Conservation (phyloP, 495 filamentous ascomycete genomes). For the Xylaria flabelliformis region DNA sequence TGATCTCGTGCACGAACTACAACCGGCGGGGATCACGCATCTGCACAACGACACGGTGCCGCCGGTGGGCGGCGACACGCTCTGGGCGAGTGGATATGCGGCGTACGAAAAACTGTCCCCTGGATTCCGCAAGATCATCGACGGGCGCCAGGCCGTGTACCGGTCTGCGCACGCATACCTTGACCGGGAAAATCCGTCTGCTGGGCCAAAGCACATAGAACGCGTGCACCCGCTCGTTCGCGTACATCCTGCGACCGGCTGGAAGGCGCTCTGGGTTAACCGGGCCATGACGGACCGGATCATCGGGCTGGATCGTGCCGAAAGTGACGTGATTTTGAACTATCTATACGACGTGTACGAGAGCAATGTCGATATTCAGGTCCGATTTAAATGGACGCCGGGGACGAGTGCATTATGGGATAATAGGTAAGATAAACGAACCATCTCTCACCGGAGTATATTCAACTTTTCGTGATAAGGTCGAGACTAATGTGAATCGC, state of each 20-base stretch:
- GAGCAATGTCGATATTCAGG: slow-evolving; percentile 70
- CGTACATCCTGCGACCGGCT: slow-evolving; percentile 73
- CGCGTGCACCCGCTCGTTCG: slow-evolving; percentile 72
- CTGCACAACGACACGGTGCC: slow-evolving; percentile 73
- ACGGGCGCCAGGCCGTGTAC: slow-evolving; percentile 71
- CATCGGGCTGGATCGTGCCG: slow-evolving; percentile 68
- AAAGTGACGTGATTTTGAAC: slow-evolving; percentile 71
- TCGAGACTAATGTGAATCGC: slow-evolving; percentile 12
- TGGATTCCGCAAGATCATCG: slow-evolving; percentile 71
- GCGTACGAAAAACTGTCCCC: slow-evolving; percentile 77
- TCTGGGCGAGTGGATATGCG: slow-evolving; percentile 73
- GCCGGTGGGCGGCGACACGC: slow-evolving; percentile 69
- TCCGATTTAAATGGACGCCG: slow-evolving; percentile 70
- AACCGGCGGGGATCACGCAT: slow-evolving; percentile 74
- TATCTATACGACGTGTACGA: slow-evolving; percentile 71
- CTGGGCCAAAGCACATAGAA: slow-evolving; percentile 68
- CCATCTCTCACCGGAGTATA: neutral
- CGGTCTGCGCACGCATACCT: slow-evolving; percentile 71
- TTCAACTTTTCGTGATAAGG: neutral
- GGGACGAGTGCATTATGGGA: slow-evolving; percentile 69
- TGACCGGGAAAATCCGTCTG: slow-evolving; percentile 64
- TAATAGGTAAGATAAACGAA: slow-evolving; percentile 55
- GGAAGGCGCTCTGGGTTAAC: slow-evolving; percentile 76
- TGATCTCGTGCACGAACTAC: slow-evolving; percentile 72
- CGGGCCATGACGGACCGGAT: slow-evolving; percentile 68